phyloP scores from a whole-genome alignment of 305 asterid species.

The Fraxinus albicans region DNA sequence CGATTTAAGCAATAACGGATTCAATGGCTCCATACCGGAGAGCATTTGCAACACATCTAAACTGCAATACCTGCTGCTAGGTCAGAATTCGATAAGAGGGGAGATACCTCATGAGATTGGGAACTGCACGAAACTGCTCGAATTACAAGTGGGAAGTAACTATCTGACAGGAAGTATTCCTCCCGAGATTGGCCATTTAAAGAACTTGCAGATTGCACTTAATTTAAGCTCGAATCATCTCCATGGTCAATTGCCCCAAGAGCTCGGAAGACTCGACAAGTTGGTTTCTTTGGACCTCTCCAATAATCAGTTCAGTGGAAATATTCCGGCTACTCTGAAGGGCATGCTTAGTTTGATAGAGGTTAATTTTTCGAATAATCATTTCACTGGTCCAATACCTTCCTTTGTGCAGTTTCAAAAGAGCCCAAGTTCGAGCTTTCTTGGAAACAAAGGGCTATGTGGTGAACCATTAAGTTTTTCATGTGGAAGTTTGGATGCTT shows the following conservation, averaged over 20 bases:
- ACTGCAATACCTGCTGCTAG: conserved; percentile 68
- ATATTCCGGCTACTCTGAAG: conserved; percentile 62
- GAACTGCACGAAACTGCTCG: conserved; percentile 76
- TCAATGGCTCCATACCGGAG: conserved; percentile 66
- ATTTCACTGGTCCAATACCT: conserved; percentile 71
- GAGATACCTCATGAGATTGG: conserved; percentile 82
- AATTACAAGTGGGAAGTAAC: conserved; percentile 74
- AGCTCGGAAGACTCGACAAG: conserved; percentile 85
- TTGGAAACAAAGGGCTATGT: conserved; percentile 80
- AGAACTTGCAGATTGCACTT: conserved; percentile 81
- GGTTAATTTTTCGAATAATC: conserved; percentile 85
- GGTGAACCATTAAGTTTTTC: conserved; percentile 69
- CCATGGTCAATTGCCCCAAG: conserved; percentile 75
- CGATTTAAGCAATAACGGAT: conserved; percentile 71
- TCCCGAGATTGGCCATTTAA: conserved; percentile 76
- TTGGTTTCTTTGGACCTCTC: conserved; percentile 86
- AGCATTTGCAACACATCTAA: conserved; percentile 73
- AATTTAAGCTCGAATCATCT: conserved; percentile 83
- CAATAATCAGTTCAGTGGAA: conserved; percentile 73
- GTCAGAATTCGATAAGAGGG: conserved; percentile 65
- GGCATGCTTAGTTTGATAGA: conserved; percentile 94
- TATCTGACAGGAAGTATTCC: conserved; percentile 73
- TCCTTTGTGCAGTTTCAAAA: conserved; percentile 77
- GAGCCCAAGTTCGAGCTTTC: conserved; percentile 75
- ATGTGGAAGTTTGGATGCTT: conserved; percentile 54